Evolutionary conservation across 202 grass and related monocot genomes (phyloP).

Genomic region (Zoysia matrella): DNA sequence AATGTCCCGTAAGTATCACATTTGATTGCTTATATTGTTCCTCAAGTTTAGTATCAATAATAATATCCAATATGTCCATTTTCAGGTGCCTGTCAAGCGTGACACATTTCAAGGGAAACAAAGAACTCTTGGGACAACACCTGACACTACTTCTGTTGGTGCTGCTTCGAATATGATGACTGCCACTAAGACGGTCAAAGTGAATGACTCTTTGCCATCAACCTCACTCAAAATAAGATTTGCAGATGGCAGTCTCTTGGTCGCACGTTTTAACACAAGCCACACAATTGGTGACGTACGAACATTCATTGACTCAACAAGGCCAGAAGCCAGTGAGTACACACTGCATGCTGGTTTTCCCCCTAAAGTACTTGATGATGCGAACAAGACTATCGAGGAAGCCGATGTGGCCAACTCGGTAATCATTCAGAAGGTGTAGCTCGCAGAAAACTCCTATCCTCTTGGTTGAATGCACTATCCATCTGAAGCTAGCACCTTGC

Average conservation of each 20-base stretch:
- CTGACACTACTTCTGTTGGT: slow-evolving; percentile 24
- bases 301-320: slow-evolving; percentile 70
- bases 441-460: background rate
- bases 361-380: slow-evolving; percentile 72
- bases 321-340: slow-evolving; percentile 66
- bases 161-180: slow-evolving; percentile 36
- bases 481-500: slow-evolving; percentile 27
- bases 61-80: slow-evolving; percentile 8
- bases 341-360: slow-evolving; percentile 80
- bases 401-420: slow-evolving; percentile 86
- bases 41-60: background rate
- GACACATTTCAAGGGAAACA: slow-evolving; percentile 63
- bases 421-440: slow-evolving; percentile 79
- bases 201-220: slow-evolving; percentile 72
- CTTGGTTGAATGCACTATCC: background rate
- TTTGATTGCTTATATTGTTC: slow-evolving; percentile 11
- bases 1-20: slow-evolving; percentile 51
- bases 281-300: slow-evolving; percentile 81
- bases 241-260: slow-evolving; percentile 73
- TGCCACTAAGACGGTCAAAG: slow-evolving; percentile 41
- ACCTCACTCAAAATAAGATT: slow-evolving; percentile 97
- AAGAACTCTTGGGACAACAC: slow-evolving; percentile 48
- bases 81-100: slow-evolving; percentile 66
- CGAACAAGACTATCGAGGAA: slow-evolving; percentile 81
- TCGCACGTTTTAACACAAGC: slow-evolving; percentile 76